Conservation (phyloP, 1,284 basidiomycete species). For the Cryptococcus sp. region DNA sequence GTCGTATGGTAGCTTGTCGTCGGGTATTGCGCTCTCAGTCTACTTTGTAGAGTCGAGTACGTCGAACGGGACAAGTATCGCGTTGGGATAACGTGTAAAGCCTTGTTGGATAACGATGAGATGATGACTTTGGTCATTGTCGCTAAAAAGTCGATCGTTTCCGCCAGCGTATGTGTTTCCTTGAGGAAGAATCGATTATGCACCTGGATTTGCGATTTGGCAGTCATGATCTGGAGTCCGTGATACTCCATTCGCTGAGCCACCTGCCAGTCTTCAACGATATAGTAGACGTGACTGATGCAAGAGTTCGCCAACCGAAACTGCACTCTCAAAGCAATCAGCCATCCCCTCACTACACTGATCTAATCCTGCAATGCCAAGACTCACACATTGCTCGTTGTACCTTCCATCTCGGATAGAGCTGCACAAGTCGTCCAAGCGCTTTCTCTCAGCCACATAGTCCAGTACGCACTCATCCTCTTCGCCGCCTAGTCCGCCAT, state of each 20-base stretch:
- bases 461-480: slow-evolving; percentile 59
- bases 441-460: slow-evolving; percentile 61
- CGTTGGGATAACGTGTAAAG: slow-evolving; percentile 56
- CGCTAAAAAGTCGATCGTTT: slow-evolving; percentile 58
- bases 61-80: slow-evolving; percentile 40
- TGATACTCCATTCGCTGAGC: slow-evolving; percentile 43
- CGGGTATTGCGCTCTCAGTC: slow-evolving; percentile 48
- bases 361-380: background rate
- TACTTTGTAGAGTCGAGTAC: slow-evolving; percentile 38
- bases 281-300: slow-evolving; percentile 58
- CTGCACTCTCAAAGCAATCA: slow-evolving; percentile 34
- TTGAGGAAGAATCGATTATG: slow-evolving; percentile 61
- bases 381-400: slow-evolving; percentile 59
- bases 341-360: background rate
- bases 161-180: slow-evolving; percentile 56
- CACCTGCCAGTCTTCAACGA: slow-evolving; percentile 59
- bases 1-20: slow-evolving; percentile 52
- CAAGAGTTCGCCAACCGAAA: slow-evolving; percentile 57
- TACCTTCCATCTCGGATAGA: slow-evolving; percentile 61
- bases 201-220: slow-evolving; percentile 59
- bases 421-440: slow-evolving; percentile 58
- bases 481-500: slow-evolving; percentile 40
- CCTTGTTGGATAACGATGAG: slow-evolving; percentile 42
- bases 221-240: slow-evolving; percentile 50
- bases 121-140: slow-evolving; percentile 56